phyloP scores from a whole-genome alignment of 176 grass and related monocot species.

The Zea luxurians region DNA sequence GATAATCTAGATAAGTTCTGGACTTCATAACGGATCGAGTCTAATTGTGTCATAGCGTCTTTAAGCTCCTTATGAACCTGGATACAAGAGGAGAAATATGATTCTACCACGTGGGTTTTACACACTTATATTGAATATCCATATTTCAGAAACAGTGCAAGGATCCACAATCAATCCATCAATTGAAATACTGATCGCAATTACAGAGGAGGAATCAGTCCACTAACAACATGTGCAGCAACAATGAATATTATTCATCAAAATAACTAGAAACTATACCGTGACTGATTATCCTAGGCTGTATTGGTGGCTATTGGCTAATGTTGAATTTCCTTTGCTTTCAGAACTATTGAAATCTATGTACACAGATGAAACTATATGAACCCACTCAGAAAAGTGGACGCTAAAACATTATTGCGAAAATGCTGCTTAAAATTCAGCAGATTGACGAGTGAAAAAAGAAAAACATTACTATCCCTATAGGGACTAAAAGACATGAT shows the following conservation, averaged over 20 bases:
- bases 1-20: constrained; percentile 73
- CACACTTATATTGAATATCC: not conserved
- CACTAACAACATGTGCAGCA: not conserved
- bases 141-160: not conserved
- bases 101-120: not conserved
- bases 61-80: constrained; percentile 91
- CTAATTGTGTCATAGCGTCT: constrained; percentile 81
- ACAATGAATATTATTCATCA: not conserved
- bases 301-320: constrained; percentile 12
- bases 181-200: not conserved
- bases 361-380: constrained; percentile 6
- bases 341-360: not conserved
- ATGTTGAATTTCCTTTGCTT: constrained; percentile 19
- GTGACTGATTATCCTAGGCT: not conserved
- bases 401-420: not conserved
- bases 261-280: constrained; percentile 2
- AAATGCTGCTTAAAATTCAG: not conserved
- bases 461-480: not conserved
- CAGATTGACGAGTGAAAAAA: not conserved
- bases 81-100: constrained; percentile 15
- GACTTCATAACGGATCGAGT: constrained; percentile 90
- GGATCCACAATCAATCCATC: not conserved
- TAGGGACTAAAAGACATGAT: no score
- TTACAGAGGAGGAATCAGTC: not conserved
- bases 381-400: not conserved